Evolutionary conservation across 345 rosid genomes (phyloP), one percentile per base, ranked within the genome.

Genomic region (Adansonia digitata): DNA sequence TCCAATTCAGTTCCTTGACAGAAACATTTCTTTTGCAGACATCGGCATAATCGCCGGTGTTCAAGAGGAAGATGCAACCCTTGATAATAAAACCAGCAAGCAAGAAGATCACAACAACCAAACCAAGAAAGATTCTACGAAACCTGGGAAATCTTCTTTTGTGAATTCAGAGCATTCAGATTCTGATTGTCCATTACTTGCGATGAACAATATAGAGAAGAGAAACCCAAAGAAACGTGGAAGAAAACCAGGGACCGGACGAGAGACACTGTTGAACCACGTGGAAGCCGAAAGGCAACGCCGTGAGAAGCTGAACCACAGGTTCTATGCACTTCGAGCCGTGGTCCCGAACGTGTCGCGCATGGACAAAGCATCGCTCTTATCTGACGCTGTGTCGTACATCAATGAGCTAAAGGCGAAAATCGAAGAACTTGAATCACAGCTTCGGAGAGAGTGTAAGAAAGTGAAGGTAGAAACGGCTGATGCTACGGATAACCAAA

Each of bases 231-330:
- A 84, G 77, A 90, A 82, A 73, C 77, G 94, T 60, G 94, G 92
- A 7, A 81, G 90, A 74, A 90, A 88, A 60, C 88, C 92, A 0
- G 88, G 87, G n/a, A 76, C 80, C 1, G 85, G 87, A 27, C 79
- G 86, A 22, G 83, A 79, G 69, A 69, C 87, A 34, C 84, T 88
- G 1, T 20, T 85, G 43, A 86, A 86, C 84, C 93, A 90, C 56
- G 98, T 91, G 34, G 93, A 93, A 78, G 91, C 98, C 0, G 98
- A 93, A 81, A 71, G 98, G 75, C 89, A 90, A 82, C 82, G 98
- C 76, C 86, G 97, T n/a, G 92, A 89, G 83, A 93, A 93, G 83
- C 90, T 91, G 42, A 93, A 89, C 92, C 85, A 87, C 81, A 77
- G 89, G n/a, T 93, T 93, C 86, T 89, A 89, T 75, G 88, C 94